Evolutionary conservation across 2,329 filamentous ascomycete genomes (phyloP), one percentile per base, ranked within the genome.

Genomic region (Sporothrix pseudoabietina): DNA sequence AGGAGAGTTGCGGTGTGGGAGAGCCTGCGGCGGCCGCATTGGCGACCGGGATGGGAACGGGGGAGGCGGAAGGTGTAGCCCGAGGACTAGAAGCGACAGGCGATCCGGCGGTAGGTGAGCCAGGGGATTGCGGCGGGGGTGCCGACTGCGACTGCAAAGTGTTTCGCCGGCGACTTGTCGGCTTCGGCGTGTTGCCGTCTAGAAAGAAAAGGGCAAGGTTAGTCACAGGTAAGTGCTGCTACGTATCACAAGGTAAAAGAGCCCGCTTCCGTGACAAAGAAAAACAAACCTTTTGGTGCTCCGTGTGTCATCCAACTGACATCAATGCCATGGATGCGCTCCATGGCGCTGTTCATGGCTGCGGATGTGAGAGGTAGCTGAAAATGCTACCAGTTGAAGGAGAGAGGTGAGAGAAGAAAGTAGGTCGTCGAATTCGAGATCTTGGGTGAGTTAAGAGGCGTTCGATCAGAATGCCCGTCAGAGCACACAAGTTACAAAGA

Each of bases 251-350:
- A 12, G 10, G 14, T 32, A 8, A 10, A 44, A 16, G 77, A 12
- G 54, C 16, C 54, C 39, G 35, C 14, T 6, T 26, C 12, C 8
- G n/a, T 14, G 35, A n/a, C 94, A 98, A 87, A 71, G 87, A 85
- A 65, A 84, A 82, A 82, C 87, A 82, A 86, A 93, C 94, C 93
- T 91, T 92, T 94, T 76, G 90, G 89, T 78, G 91, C 89, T 80
- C 92, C 92, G 82, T 96, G 92, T 78, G 87, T 87, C 85, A 97
- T 92, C 94, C 94, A 97, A 82, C 92, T 94, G 79, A 97, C 93
- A 83, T 97, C 94, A 79, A 97, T 88, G 77, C 91, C 91, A 81
- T 94, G 90, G 77, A 93, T 88, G 78, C 92, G 90, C 83, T 95
- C 93, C 93, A 95, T 95, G 19, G 68, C 47, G 12, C 57, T 54